These are phyloP conservation scores for Lachancea fermentati DNA, from an alignment of 805 yeast species.

Conservation along the genomic window DNA sequence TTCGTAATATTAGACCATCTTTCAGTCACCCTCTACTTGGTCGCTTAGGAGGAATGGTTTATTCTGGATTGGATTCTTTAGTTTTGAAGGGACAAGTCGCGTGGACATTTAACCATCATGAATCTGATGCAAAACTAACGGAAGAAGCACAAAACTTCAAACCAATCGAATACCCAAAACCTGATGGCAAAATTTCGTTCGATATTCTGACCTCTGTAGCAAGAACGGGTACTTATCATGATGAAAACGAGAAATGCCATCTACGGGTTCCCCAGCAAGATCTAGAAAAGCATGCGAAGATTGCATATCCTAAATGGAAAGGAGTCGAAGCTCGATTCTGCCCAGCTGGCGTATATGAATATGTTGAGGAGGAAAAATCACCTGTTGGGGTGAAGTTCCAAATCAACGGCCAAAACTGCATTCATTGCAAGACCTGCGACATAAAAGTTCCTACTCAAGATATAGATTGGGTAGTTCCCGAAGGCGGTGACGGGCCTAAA, in stretches of 20 bases:
- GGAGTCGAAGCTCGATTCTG: conserved; percentile 93
- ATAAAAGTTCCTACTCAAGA: conserved; percentile 94
- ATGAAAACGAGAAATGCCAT: conserved; percentile 90
- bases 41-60: conserved; percentile 70
- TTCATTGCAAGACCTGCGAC: conserved; percentile 98
- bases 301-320: conserved; percentile 66
- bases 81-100: conserved; percentile 75
- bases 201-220: conserved; percentile 93
- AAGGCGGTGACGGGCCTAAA: conserved; percentile 98
- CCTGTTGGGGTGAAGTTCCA: conserved; percentile 73
- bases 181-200: conserved; percentile 88
- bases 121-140: conserved; percentile 70
- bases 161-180: conserved; percentile 88
- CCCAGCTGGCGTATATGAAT: conserved; percentile 98
- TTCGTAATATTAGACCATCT: conserved; percentile 90
- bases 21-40: conserved; percentile 68
- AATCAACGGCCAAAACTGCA: conserved; percentile 94
- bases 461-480: conserved; percentile 95
- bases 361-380: conserved; percentile 54
- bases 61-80: conserved; percentile 80
- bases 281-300: conserved; percentile 57
- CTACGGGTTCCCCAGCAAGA: conserved; percentile 64
- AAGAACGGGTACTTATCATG: conserved; percentile 93
- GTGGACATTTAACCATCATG: conserved; percentile 72
- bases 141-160: conserved; percentile 56